Evolutionary conservation across 2,329 filamentous ascomycete species (phyloP), one percentile per base, ranked within the genome.

Genomic region (Tolypocladium album): DNA sequence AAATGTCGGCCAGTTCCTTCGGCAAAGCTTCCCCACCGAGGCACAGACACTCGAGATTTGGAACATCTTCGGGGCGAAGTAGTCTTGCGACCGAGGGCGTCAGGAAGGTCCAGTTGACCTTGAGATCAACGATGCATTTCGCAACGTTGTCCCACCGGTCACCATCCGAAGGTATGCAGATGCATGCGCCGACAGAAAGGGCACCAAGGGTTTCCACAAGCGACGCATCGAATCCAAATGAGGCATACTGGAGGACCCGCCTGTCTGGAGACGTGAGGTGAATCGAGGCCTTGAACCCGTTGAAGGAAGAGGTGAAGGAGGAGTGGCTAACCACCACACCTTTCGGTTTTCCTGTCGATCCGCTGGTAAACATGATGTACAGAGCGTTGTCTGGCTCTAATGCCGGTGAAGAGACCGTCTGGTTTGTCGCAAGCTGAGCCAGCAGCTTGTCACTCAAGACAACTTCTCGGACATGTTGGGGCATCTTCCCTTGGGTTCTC

Each of bases 341-440:
- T 20, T 68, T 68, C 0, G 67, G 64, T 8, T 55, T 67, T 39
- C 67, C 67, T 0, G 67, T 68, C 9, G 67, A 68, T 5, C 67
- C 67, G 0, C 65, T 68, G 6, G 67, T 68, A 24, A 62, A 68
- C 7, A 68, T 66, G 11, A 64, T 57, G 7, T 67, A 63, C 0
- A 63, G 64, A 0, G 64, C 60, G 6, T 61, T 40, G 3, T 64
- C 34, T 0, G 38, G 8, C 5, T 3, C 15, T 24, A 61, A 20
- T 27, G 55, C 20, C 40, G 17, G 38, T 22, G 27, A n/a, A 12
- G 52, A 22, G 11, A 13, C 9, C 13, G 6, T 4, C 31, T 13
- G 9, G 12, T 34, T 34, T 47, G 40, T 24, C 38, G 53, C 53
- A 40, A 56, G 53, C 34, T 40, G 43, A 53, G 50, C 53, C n/a